Evolutionary conservation across 2,329 filamentous ascomycete genomes (phyloP).

Genomic region (Colletotrichum sp.): DNA sequence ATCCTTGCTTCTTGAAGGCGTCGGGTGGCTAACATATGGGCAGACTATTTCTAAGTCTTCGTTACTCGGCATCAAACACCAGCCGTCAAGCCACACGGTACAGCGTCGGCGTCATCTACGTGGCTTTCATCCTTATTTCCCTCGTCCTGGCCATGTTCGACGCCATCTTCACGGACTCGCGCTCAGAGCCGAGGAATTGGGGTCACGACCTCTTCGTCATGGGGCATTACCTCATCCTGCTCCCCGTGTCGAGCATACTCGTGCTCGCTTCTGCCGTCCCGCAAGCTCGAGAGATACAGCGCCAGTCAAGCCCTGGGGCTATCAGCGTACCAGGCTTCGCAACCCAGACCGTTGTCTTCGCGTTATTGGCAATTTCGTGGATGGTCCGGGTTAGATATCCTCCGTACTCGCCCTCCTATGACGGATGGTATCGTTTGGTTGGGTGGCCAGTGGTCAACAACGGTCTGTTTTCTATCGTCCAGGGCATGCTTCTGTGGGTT

Average conservation of each 20-base stretch:
- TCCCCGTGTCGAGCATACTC: not conserved
- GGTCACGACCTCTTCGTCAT: not conserved
- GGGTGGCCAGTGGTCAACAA: constrained; percentile 6
- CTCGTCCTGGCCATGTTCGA: not conserved
- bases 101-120: not conserved
- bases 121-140: not conserved
- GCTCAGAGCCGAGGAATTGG: not conserved
- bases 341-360: not conserved
- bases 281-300: not conserved
- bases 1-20: not conserved
- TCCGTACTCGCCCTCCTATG: not conserved
- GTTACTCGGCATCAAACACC: not conserved
- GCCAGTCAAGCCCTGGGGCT: not conserved
- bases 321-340: not conserved
- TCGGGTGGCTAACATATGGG: not conserved
- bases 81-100: not conserved
- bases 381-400: not conserved
- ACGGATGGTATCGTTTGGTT: constrained; percentile 1
- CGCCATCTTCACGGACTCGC: not conserved
- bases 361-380: not conserved
- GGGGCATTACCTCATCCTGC: not conserved
- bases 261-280: not conserved
- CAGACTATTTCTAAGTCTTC: not conserved
- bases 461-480: not conserved
- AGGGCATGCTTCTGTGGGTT: not conserved